Base-by-base conservation (phyloP, 2,329 filamentous ascomycete genomes). In the Zymoseptoria passerinii region DNA sequence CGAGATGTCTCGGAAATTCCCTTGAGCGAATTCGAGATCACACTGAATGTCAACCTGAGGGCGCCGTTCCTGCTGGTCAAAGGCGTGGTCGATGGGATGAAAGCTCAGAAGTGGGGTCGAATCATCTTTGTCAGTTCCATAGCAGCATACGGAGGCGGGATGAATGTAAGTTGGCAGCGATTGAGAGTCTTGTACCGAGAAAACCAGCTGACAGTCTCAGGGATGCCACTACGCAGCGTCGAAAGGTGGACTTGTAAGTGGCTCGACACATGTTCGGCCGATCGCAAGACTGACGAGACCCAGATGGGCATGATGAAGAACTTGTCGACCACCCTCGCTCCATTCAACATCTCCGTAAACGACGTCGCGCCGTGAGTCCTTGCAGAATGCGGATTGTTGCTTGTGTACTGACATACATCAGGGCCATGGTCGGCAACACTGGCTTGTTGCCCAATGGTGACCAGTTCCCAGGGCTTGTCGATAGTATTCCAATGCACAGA, bases 221-320 rank as follows among this genome's bases (percentile, higher is more conserved):
- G 63, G 65, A 20, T 67, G 63, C 52, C 65, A 69, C 56, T 67
- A 67, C 50, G 64, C 66, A 27, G 65, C 66, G 19, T 67, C 64
- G 1, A 67, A 68, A 28, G 66, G 62, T 35, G 84, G 83, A 19
- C 27, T 61, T 40, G 49, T 59, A 48, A 6, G 53, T 50, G 1
- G 2, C 4, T 20, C 4, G 28, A 13, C 27, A 28, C 16, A 44
- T 6, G 35, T 44, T 13, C n/a, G n/a, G n/a, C 16, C 35, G 50
- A 52, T 52, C n/a, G 28, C 19, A 27, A 27, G 23, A 16, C 50
- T 28, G 50, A 27, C 23, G 50, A 27, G 2, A 27, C 6, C 2
- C 67, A 86, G 61, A 82, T 80, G 4, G 81, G 81, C 2, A 82
- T 87, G 80, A 85, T 86, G 81, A 82, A 80, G 67, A 87, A 86